Evolutionary conservation across 495 filamentous ascomycete species (phyloP), one percentile per base, ranked within the genome.

Genomic region (Xylaria flabelliformis): DNA sequence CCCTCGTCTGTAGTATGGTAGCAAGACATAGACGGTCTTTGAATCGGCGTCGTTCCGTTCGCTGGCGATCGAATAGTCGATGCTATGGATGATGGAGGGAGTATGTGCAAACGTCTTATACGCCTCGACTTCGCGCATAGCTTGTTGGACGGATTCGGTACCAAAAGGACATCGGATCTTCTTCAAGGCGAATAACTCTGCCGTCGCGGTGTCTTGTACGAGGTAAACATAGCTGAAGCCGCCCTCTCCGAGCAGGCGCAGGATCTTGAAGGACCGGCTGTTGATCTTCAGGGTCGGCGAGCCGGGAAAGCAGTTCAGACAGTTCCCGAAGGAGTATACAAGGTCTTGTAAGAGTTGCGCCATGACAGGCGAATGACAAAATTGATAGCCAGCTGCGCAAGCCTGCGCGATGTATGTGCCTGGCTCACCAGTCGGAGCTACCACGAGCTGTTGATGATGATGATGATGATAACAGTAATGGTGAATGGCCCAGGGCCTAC

Each of bases 161-260:
- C 96, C 96, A 79, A 99, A 98, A 17, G 96, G 96, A 84, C 94
- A 99, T 75, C 95, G 90, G 79, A 99, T 99, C 84, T 98, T 98
- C 83, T 99, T 99, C 42, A 99, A 89, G 8, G 96, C 96, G 83
- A 95, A 97, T 51, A 98, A 88, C 72, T 93, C 88, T 29, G 92
- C 91, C 63, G 88, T 91, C 41, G 87, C 84, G 55, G 91, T 95
- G 78, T 97, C 94, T 88, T 98, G 93, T 41, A 99, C 96, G 67
- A 99, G 92, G 83, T 99, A 99, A 72, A 99, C 96, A 80, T 98
- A 98, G 74, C 93, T 96, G 86, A 98, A 99, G 71, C 96, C 95
- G 80, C 95, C 95, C 90, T 98, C 96, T 77, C 96, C 96, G 10
- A 99, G 87, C 46, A 99, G 85, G 67, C 95, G 90, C 71, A 97